A percentile compares a stretch with the other conserved stretches of the same genome.
Conservation (phyloP, 345 rosid genomes). For the Eucalyptus pumila region DNA sequence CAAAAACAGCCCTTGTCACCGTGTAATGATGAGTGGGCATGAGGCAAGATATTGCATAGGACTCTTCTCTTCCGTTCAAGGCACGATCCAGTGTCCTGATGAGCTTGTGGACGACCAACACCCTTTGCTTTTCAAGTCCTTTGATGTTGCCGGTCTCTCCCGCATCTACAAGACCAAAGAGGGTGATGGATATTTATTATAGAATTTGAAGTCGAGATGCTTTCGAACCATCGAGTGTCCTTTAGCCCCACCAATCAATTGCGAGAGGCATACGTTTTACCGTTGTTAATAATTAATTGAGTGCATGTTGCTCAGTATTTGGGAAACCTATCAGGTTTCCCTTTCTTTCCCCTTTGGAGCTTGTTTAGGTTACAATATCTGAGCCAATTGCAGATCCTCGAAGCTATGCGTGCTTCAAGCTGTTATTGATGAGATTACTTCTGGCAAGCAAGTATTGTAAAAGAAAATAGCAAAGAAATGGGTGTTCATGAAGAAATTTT, state of each 20-base stretch:
- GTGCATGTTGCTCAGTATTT: background rate
- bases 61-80: background rate
- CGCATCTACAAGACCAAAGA: background rate
- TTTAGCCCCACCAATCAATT: background rate
- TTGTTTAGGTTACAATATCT: background rate
- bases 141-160: background rate
- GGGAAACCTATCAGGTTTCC: background rate
- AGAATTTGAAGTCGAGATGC: background rate
- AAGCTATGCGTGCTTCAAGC: background rate
- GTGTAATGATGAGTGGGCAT: background rate
- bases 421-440: background rate
- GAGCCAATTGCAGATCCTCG: background rate
- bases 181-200: background rate
- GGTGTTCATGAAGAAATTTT: background rate
- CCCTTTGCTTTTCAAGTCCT: constrained; percentile 14
- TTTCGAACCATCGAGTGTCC: background rate
- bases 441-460: background rate
- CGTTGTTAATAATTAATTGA: background rate
- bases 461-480: background rate
- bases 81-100: background rate
- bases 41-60: constrained; percentile 2
- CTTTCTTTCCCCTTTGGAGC: background rate
- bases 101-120: constrained; percentile 13
- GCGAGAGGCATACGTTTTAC: background rate
- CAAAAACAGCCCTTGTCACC: background rate